Percentiles rank a stretch among this genome's conserved stretches.
Conservation (phyloP, 805 yeast genomes). For the Candida glaebosa region DNA sequence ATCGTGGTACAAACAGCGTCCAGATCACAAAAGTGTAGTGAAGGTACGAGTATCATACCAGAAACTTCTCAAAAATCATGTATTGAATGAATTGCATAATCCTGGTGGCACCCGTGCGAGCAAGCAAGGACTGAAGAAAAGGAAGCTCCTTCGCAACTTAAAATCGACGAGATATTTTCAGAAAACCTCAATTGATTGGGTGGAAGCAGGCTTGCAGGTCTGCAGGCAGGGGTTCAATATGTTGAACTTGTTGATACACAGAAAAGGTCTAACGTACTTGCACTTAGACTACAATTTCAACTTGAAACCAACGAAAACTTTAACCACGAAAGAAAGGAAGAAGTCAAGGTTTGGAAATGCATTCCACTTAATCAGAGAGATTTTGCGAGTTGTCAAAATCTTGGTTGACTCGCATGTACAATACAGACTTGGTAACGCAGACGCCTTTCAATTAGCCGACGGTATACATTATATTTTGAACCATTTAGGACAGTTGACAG, state of each 20-base stretch:
- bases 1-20: conserved; percentile 73
- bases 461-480: conserved; percentile 87
- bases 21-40: conserved; percentile 58
- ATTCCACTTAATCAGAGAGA: conserved; percentile 89
- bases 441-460: conserved; percentile 92
- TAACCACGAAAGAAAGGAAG: conserved; percentile 94
- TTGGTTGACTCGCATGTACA: conserved; percentile 94
- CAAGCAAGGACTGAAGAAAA: conserved; percentile 39
- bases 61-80: conserved; percentile 73
- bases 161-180: conserved; percentile 84
- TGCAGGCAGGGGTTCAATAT: conserved; percentile 92
- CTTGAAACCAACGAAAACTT: conserved; percentile 91
- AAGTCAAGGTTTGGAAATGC: conserved; percentile 95
- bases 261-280: conserved; percentile 84
- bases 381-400: conserved; percentile 76
- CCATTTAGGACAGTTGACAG: conserved; percentile 94
- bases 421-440: conserved; percentile 83
- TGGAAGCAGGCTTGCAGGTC: conserved; percentile 94
- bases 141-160: conserved; percentile 62
- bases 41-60: conserved; percentile 88
- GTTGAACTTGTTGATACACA: conserved; percentile 84
- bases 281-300: conserved; percentile 96
- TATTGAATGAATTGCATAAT: conserved; percentile 66
- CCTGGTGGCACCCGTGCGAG: conserved; percentile 23
- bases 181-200: conserved; percentile 94